A percentile compares a stretch with the other conserved stretches of the same genome.
phyloP scores from a whole-genome alignment of 2,329 filamentous ascomycete genomes.

The Fusarium xyrophilum region DNA sequence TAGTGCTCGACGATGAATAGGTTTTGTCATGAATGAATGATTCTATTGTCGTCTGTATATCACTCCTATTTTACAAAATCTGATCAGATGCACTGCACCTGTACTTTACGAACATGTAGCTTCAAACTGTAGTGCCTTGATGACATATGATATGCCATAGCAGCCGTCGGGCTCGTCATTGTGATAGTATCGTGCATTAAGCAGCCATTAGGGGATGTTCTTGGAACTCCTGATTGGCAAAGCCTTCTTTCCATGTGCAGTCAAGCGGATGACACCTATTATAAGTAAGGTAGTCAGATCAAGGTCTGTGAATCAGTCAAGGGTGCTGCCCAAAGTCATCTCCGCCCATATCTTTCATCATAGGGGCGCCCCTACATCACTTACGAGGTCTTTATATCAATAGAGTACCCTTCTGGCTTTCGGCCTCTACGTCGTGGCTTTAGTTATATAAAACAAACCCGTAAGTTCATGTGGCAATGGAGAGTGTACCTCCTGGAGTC shows the following conservation, averaged over 20 bases:
- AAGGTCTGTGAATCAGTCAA: not conserved
- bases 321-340: not conserved
- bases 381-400: not conserved
- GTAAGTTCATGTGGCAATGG: not conserved
- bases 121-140: not conserved
- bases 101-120: not conserved
- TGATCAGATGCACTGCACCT: not conserved
- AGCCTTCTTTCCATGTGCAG: not conserved
- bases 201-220: not conserved
- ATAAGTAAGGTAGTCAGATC: not conserved
- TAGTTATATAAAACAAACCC: rapidly evolving
- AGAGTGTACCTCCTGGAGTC: too few relatives aligned
- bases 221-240: not conserved
- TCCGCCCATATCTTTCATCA: rapidly evolving
- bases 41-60: not conserved
- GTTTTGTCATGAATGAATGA: not conserved
- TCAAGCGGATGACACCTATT: rapidly evolving
- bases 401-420: rapidly evolving
- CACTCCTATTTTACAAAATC: not conserved
- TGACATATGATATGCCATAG: too few relatives aligned
- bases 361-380: not conserved
- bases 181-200: too few relatives aligned
- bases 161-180: not conserved
- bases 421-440: not conserved
- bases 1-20: not conserved